phyloP scores from a whole-genome alignment of 495 filamentous ascomycete species.

The Zalerion maritima region DNA sequence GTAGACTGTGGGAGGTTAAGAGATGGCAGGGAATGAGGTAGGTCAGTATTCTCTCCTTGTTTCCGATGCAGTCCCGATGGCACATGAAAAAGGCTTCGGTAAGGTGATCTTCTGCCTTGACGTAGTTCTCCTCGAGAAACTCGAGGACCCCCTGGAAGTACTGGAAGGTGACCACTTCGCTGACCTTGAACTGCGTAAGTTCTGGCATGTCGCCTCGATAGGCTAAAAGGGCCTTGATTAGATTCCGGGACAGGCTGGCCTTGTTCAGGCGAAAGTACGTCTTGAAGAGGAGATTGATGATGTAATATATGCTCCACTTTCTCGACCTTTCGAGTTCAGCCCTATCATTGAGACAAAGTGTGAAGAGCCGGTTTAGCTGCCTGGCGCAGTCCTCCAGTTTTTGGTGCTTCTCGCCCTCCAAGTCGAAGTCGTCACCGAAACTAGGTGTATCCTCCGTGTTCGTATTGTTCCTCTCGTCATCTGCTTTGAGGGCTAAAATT shows the following conservation, averaged over 20 bases:
- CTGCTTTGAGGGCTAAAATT: conserved; percentile 76
- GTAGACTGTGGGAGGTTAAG: conserved; percentile 72
- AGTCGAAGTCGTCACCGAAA: conserved; percentile 64
- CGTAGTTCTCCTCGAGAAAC: conserved; percentile 88
- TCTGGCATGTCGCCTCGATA: conserved; percentile 59
- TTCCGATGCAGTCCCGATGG: conserved; percentile 50
- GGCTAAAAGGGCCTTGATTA: conserved; percentile 65
- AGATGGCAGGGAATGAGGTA: conserved; percentile 89
- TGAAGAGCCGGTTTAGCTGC: conserved; percentile 77
- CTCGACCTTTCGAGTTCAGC: conserved; percentile 75
- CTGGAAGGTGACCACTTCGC: conserved; percentile 89
- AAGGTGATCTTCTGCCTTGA: conserved; percentile 65
- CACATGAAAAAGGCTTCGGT: conserved; percentile 66
- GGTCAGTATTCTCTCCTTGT: conserved; percentile 84
- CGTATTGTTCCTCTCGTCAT: conserved; percentile 41
- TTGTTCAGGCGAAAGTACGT: conserved; percentile 94
- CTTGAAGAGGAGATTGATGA: conserved; percentile 87
- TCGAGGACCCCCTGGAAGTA: conserved; percentile 84
- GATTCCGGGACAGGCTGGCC: conserved; percentile 77
- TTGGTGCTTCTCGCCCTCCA: conserved; percentile 54
- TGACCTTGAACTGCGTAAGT: conserved; percentile 59
- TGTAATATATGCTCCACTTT: conserved; percentile 95
- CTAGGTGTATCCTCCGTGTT: conserved; percentile 31
- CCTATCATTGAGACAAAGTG: conserved; percentile 77
- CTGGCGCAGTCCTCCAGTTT: conserved; percentile 81